phyloP scores from a whole-genome alignment of 176 grass and related monocot species.

The Zizania latifolia region DNA sequence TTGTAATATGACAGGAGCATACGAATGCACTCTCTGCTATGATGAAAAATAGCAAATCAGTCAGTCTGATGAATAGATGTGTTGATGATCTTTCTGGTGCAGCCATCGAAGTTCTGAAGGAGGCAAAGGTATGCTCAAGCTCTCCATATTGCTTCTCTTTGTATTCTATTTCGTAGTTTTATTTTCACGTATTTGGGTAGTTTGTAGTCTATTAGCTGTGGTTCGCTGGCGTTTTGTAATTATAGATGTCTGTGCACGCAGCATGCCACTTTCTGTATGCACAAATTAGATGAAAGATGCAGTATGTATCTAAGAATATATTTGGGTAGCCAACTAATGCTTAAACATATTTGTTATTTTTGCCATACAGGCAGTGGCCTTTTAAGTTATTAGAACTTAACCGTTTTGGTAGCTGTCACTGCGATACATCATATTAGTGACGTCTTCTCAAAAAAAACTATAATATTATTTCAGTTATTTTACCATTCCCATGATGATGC shows the following conservation, averaged over 20 bases:
- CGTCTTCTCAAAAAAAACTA: neutral
- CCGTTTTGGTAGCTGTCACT: neutral
- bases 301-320: neutral
- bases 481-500: neutral
- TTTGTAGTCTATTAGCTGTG: neutral
- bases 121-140: slow-evolving; percentile 48
- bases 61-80: slow-evolving; percentile 49
- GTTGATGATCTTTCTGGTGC: slow-evolving; percentile 50
- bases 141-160: neutral
- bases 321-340: neutral
- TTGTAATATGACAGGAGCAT: slow-evolving; percentile 52
- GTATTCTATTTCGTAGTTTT: neutral
- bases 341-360: neutral
- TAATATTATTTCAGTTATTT: neutral
- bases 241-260: neutral
- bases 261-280: neutral
- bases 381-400: neutral
- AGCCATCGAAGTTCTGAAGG: slow-evolving; percentile 48
- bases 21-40: slow-evolving; percentile 37
- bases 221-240: neutral
- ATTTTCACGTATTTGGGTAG: neutral
- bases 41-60: slow-evolving; percentile 24
- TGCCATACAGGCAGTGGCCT: neutral
- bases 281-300: neutral
- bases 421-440: neutral